Evolutionary conservation across 2,329 filamentous ascomycete genomes (phyloP), one percentile per base, ranked within the genome.

Genomic region (Monosporascus sp.): DNA sequence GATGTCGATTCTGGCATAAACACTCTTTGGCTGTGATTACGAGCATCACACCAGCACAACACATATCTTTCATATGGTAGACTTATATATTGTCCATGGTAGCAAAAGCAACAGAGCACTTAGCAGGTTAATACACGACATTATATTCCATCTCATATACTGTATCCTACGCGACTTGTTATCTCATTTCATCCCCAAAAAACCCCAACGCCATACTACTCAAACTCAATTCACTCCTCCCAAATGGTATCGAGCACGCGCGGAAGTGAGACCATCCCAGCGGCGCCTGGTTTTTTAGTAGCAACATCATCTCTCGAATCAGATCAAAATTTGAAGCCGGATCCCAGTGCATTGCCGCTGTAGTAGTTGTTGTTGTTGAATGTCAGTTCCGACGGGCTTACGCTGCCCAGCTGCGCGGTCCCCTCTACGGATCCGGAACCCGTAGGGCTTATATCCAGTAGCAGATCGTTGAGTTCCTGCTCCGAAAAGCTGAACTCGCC

Each of bases 401-500:
- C 36, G 18, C 39, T 34, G 7, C 5, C 17, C 25, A 20, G 24
- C 38, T 36, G 34, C 54, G 39, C 39, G 50, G 45, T 53, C 54
- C 8, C 48, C 55, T n/a, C 60, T 48, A 31, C 27, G 27, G 27
- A 31, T 42, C n/a, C 17, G 8, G 18, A 6, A 11, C 20, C 18
- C 17, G 54, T 55, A n/a, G 57, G 59, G 20, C 58, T 61, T 22
- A 60, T 56, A 15, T 64, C 62, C 22, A 57, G 48, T n/a, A 66
- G 57, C n/a, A 66, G 54, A n/a, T 65, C 62, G 45, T 59, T 60
- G 50, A 67, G 59, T 53, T 66, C 64, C 55, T 64, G 60, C 45
- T 65, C 64, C 20, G 62, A 63, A 49, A 67, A 65, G 51, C 58
- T 42, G 20, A 54, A 31, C 34, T 51, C 54, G 14, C 42, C 42